A percentile compares a stretch with the other conserved stretches of the same genome.
Conservation (phyloP, 164 flowering plant species). For the Nymphaea colorata region DNA sequence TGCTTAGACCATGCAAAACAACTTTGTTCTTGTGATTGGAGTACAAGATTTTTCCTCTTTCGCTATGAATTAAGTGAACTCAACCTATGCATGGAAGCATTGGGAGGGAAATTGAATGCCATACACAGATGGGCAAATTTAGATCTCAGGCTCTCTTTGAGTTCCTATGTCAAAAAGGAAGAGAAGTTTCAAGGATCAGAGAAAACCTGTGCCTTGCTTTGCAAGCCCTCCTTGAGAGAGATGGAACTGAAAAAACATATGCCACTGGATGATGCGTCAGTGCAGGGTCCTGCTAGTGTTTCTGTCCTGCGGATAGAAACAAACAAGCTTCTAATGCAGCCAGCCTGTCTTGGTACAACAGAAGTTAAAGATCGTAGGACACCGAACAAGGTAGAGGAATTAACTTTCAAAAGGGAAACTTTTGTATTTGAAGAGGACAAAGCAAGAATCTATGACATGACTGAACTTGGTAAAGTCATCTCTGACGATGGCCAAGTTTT, state of each 20-base stretch:
- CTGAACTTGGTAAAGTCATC: background rate
- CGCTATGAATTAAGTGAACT: conserved; percentile 54
- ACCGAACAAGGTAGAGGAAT: background rate
- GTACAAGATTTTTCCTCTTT: conserved; percentile 32
- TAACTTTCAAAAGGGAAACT: background rate
- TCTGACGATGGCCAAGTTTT: no score
- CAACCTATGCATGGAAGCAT: conserved; percentile 47
- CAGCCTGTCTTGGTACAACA: background rate
- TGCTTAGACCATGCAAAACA: conserved; percentile 61
- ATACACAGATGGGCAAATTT: conserved; percentile 60
- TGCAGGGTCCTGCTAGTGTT: background rate
- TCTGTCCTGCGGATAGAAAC: background rate
- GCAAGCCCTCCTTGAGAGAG: background rate
- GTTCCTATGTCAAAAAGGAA: conserved; percentile 30
- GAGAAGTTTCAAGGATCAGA: background rate
- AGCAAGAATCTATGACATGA: background rate
- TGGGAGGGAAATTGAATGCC: conserved; percentile 70
- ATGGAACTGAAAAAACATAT: background rate
- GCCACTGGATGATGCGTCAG: background rate
- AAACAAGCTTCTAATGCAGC: background rate
- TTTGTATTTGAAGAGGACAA: background rate
- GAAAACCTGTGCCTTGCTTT: background rate
- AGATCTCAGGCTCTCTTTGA: conserved; percentile 49
- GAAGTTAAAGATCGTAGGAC: background rate
- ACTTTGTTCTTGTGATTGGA: conserved; percentile 63